These are phyloP conservation scores for Elsinoe arachidis DNA, from an alignment of 2,329 filamentous ascomycete species.

Conservation along the genomic window DNA sequence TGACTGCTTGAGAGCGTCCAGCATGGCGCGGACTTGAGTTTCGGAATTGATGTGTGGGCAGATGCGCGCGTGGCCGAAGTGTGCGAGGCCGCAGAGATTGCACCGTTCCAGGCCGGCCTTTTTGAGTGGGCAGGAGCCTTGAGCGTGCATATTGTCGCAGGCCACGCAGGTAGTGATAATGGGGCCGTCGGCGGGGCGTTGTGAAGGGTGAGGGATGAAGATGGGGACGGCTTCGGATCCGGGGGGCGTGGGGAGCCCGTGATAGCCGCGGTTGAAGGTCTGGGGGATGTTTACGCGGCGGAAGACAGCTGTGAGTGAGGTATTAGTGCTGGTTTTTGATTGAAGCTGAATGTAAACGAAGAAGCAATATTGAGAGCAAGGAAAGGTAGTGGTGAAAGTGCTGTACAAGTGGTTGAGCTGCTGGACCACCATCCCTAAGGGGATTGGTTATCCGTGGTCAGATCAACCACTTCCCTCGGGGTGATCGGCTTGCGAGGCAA, in stretches of 20 bases:
- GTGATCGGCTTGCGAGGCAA: background rate
- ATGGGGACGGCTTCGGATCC: background rate
- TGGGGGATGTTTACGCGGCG: conserved; percentile 17
- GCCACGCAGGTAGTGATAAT: conserved; percentile 39
- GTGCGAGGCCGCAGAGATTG: conserved; percentile 54
- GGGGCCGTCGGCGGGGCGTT: conserved; percentile 16
- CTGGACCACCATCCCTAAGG: background rate
- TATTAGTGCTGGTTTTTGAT: conserved; percentile 1
- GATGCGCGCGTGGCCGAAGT: conserved; percentile 46
- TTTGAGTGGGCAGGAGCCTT: conserved; percentile 55
- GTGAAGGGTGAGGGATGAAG: background rate
- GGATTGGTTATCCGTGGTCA: conserved; percentile 12
- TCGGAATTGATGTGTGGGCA: conserved; percentile 58
- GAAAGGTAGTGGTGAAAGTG: background rate
- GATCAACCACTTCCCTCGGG: background rate
- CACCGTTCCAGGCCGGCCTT: conserved; percentile 52
- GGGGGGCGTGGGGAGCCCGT: conserved; percentile 12
- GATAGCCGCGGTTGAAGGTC: conserved; percentile 13
- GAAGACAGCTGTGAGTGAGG: conserved; percentile 16
- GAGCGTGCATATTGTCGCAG: conserved; percentile 46
- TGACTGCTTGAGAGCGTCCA: conserved; percentile 52
- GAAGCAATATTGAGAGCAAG: background rate
- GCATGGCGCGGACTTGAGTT: conserved; percentile 53
- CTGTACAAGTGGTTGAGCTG: background rate
- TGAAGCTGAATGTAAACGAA: background rate